Conservation (phyloP, 1,284 basidiomycete species). For the Taiwanofungus camphoratus region DNA sequence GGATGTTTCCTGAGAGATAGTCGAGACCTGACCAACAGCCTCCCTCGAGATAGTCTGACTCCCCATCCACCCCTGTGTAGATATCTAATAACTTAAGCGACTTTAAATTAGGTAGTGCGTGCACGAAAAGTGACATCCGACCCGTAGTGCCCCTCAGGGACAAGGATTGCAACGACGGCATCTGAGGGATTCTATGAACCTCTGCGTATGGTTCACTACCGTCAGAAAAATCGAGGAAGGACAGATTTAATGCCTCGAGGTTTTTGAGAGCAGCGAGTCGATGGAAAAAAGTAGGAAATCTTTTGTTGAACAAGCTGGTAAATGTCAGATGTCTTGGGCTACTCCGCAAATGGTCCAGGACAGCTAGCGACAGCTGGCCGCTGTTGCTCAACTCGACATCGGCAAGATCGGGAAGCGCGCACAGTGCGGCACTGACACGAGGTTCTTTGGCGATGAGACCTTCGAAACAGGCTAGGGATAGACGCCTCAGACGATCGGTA, state of each 20-base stretch:
- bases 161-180: conserved; percentile 8
- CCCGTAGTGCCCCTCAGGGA: conserved; percentile 5
- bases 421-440: conserved; percentile 5
- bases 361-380: conserved; percentile 3
- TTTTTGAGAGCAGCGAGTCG: conserved; percentile 1
- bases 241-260: conserved; percentile 6
- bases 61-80: conserved; percentile 2
- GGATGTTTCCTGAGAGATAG: conserved; percentile 5
- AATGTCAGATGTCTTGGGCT: conserved; percentile 2
- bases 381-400: conserved; percentile 8
- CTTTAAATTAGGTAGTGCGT: conserved; percentile 7
- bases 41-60: background rate
- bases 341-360: conserved; percentile 3
- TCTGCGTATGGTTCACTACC: conserved; percentile 5
- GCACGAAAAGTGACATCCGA: conserved; percentile 8
- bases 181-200: conserved; percentile 5
- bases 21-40: conserved; percentile 6
- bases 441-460: conserved; percentile 7
- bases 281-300: conserved; percentile 8
- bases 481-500: conserved; percentile 1
- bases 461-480: conserved; percentile 11
- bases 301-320: conserved; percentile 8
- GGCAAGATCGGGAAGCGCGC: conserved; percentile 6
- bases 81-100: conserved; percentile 3
- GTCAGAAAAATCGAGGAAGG: conserved; percentile 6